Evolutionary conservation across 306 rosid species (phyloP).

Genomic region (Rubus idaeus): DNA sequence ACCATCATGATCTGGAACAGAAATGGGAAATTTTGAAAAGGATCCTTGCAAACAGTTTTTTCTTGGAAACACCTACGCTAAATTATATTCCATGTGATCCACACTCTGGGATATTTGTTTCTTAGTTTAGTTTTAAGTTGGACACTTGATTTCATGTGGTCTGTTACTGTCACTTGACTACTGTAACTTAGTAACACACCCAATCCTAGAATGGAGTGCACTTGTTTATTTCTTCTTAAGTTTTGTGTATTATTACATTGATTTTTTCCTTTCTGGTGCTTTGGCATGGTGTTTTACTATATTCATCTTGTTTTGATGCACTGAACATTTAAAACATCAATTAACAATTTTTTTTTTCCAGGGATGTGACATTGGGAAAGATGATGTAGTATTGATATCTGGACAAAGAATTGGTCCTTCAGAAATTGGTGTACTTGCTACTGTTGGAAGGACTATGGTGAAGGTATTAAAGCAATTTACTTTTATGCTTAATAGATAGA

Average conservation of each 20-base stretch:
- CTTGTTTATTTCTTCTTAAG: not conserved
- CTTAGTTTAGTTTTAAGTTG: not conserved
- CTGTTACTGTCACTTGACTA: not conserved
- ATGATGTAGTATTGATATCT: slow-evolving; percentile 57
- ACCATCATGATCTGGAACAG: not conserved
- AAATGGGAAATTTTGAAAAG: not conserved
- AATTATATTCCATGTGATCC: not conserved
- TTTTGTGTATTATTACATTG: not conserved
- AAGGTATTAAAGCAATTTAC: slow-evolving; percentile 49
- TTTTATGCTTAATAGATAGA: slow-evolving; percentile 16
- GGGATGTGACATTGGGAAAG: slow-evolving; percentile 83
- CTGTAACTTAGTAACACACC: not conserved
- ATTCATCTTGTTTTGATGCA: slow-evolving; percentile 1
- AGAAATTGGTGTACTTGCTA: slow-evolving; percentile 93
- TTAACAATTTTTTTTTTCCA: slow-evolving; percentile 28
- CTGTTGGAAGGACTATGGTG: slow-evolving; percentile 69
- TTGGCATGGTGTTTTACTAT: not conserved
- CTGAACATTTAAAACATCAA: slow-evolving; percentile 14
- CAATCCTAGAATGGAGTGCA: not conserved
- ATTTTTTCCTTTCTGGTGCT: not conserved
- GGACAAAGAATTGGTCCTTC: slow-evolving; percentile 85
- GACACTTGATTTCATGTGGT: not conserved
- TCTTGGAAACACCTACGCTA: not conserved
- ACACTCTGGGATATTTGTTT: not conserved
- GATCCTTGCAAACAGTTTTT: not conserved